Evolutionary conservation across 345 rosid genomes (phyloP), one percentile per base, ranked within the genome.

Genomic region (Ricinus communis): DNA sequence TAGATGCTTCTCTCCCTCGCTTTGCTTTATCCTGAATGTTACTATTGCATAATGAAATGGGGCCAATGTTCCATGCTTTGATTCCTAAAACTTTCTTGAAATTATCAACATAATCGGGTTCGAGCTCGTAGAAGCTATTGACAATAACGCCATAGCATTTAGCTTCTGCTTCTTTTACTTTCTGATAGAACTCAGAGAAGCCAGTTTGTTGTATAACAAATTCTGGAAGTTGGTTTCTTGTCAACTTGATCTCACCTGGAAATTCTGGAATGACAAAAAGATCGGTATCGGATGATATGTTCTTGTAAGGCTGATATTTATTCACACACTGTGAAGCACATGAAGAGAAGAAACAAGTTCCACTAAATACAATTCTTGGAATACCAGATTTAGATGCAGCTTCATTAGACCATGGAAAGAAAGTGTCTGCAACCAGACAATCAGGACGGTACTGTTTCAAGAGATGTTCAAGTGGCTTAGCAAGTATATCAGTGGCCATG

Each of bases 61-160:
- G 87, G n/a, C 86, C 88, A 0, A 76, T 24, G 41, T 76, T 81
- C 89, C 89, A 87, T 40, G 85, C 77, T 51, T 60, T 83, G 31
- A 71, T 74, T 12, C 87, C 85, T 46, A 78, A 18, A n/a, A 43
- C 74, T 0, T 79, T 72, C 71, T 80, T 65, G 74, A 52, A 75
- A 73, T 71, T 53, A 71, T 87, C 83, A 4, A 77, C 86, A 54
- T 83, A 84, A 52, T 43, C 71, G 0, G 72, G 69, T 47, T 87
- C 85, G 4, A 84, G 81, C 62, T 87, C 85, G 40, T 82, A 85
- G 75, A 82, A 83, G 22, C 87, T 82, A 68, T 87, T 80, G 55
- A 83, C 19, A n/a, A 59, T 14, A 33, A 36, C 14, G 5, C 64
- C 64, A 36, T 18, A 59, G 46, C 65, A 38, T 2, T 61, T 61